Conservation (phyloP, 2,329 filamentous ascomycete species). For the Pseudocercospora pini-densiflorae region DNA sequence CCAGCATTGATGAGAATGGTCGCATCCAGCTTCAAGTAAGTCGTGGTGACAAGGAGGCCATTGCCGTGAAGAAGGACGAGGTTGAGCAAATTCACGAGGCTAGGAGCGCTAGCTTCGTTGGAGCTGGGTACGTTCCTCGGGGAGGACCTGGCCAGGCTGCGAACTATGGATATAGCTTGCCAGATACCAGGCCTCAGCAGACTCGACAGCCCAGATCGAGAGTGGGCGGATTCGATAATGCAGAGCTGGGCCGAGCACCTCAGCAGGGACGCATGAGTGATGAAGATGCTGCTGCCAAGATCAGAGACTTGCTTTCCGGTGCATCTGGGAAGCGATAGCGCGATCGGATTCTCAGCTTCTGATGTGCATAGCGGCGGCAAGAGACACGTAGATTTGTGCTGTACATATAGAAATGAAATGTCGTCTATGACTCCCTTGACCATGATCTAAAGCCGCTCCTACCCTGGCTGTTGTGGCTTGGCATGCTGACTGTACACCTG, state of each 20-base stretch:
- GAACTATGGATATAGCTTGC: slow-evolving; percentile 35
- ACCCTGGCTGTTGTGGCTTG: background rate
- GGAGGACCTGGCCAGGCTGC: slow-evolving; percentile 19
- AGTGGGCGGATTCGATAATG: slow-evolving; percentile 36
- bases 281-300: slow-evolving; percentile 15
- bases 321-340: background rate
- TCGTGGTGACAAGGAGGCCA: slow-evolving; percentile 38
- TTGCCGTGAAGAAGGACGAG: slow-evolving; percentile 38
- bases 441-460: slow-evolving; percentile 15
- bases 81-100: slow-evolving; percentile 34
- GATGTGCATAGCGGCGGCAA: background rate
- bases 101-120: slow-evolving; percentile 17
- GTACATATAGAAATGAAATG: background rate
- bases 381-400: background rate
- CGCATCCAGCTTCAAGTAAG: slow-evolving; percentile 45
- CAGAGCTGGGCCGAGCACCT: slow-evolving; percentile 20
- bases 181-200: slow-evolving; percentile 27
- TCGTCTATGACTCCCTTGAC: background rate
- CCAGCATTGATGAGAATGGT: slow-evolving; percentile 51
- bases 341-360: background rate
- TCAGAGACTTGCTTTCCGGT: slow-evolving; percentile 19
- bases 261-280: slow-evolving; percentile 10
- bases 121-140: slow-evolving; percentile 13
- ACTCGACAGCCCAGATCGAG: slow-evolving; percentile 14
- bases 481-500: background rate